phyloP scores from a whole-genome alignment of 2,329 filamentous ascomycete genomes.

The Diaporthe citriasiana region DNA sequence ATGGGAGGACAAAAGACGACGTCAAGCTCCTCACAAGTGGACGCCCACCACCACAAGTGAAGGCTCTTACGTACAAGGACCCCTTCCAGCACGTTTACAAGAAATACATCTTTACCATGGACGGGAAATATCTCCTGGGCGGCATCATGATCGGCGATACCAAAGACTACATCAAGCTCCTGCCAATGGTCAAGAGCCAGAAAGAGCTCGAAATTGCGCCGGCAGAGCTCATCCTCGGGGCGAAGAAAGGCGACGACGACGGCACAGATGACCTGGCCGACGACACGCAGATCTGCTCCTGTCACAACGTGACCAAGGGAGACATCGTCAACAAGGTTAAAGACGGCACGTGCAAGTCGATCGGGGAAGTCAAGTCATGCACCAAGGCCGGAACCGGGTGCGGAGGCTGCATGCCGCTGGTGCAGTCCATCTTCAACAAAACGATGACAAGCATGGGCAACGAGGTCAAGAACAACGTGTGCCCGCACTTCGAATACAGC shows the following conservation, averaged over 20 bases:
- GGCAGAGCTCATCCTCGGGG: constrained; percentile 85
- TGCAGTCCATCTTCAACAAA: constrained; percentile 91
- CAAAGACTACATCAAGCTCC: constrained; percentile 89
- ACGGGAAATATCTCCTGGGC: constrained; percentile 91
- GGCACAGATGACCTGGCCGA: constrained; percentile 83
- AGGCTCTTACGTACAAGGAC: constrained; percentile 89
- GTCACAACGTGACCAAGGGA: constrained; percentile 91
- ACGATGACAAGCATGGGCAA: constrained; percentile 88
- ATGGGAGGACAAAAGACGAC: constrained; percentile 51
- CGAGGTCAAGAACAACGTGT: constrained; percentile 89
- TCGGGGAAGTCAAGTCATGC: constrained; percentile 87
- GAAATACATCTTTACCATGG: constrained; percentile 91
- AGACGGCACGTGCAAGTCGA: constrained; percentile 83
- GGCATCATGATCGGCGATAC: constrained; percentile 98
- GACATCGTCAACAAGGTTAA: constrained; percentile 81
- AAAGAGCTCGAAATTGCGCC: constrained; percentile 84
- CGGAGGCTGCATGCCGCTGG: constrained; percentile 89
- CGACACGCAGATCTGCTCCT: constrained; percentile 91
- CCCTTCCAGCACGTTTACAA: constrained; percentile 92
- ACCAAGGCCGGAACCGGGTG: constrained; percentile 94
- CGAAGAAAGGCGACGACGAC: constrained; percentile 80
- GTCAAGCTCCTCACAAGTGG: constrained; percentile 68
- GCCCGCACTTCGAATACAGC: constrained; percentile 86
- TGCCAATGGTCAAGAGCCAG: constrained; percentile 87
- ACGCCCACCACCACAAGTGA: constrained; percentile 73